phyloP scores from a whole-genome alignment of 495 filamentous ascomycete species.

The Tuber borchii region DNA sequence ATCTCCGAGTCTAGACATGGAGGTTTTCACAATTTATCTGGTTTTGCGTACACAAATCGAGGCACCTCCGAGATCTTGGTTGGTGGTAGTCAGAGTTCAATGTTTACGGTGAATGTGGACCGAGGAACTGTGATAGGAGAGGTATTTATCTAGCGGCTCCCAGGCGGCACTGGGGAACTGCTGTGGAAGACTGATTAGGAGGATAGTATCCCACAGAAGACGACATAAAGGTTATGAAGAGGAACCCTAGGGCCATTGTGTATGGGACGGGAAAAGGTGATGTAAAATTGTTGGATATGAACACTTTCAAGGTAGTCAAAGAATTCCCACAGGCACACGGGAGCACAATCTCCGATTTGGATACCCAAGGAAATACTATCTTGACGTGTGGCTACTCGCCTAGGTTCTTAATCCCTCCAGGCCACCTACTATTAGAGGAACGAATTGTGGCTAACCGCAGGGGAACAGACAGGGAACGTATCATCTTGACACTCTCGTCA shows the following conservation, averaged over 20 bases:
- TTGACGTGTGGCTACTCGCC: conserved; percentile 91
- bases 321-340: conserved; percentile 75
- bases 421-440: neutral
- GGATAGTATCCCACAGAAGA: conserved; percentile 60
- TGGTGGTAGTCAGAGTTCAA: conserved; percentile 73
- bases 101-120: conserved; percentile 85
- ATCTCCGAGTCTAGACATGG: conserved; percentile 48
- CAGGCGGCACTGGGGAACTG: conserved; percentile 5
- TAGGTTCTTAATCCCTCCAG: conserved; percentile 49
- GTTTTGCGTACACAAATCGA: conserved; percentile 90
- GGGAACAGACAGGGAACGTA: conserved; percentile 45
- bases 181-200: neutral
- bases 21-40: conserved; percentile 73
- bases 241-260: conserved; percentile 73
- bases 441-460: conserved; percentile 30
- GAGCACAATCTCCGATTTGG: conserved; percentile 85
- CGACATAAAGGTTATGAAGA: conserved; percentile 84
- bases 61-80: conserved; percentile 73
- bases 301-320: conserved; percentile 68
- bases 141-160: conserved; percentile 43
- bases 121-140: conserved; percentile 73
- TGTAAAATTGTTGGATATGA: conserved; percentile 76
- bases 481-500: conserved; percentile 82
- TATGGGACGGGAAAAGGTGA: conserved; percentile 78
- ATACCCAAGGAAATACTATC: conserved; percentile 81